Base-by-base conservation (phyloP, 2,329 filamentous ascomycete genomes). In the Ophiostoma quercus region DNA sequence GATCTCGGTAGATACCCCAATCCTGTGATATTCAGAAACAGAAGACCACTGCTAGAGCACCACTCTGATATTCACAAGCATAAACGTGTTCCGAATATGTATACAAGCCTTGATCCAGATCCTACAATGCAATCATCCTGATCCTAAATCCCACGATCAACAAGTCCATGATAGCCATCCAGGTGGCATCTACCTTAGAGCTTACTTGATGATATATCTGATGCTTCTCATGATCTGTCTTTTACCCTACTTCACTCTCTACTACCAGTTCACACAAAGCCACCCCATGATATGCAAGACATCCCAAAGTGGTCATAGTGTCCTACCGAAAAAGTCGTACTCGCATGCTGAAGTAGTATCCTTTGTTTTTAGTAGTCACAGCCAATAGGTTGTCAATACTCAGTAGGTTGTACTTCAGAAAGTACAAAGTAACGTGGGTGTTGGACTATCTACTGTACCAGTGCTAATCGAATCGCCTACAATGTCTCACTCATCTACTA, bases 231-330 rank as follows among this genome's bases (percentile, higher is more conserved):
- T 4, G 1, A 19, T n/a, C 7, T 47, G 5, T 47, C 43, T 47
- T n/a, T 47, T 12, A 57, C 16, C 9, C 22, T 25, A 47, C 16
- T 16, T 47, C 43, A n/a, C 16, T n/a, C 2, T 16, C n/a, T n/a
- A 22, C n/a, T n/a, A 57, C 51, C 51, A 57, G 51, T 57, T 25
- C 19, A 25, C n/a, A 12, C 51, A 57, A 57, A 57, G 14, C 51
- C 51, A 57, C 51, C 51, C 51, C 51, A 25, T 57, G 51, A 25
- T 57, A 57, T 57, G 51, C 51, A 57, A 25, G 51, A 57, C 22
- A 57, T 57, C 22, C 51, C 51, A 57, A n/a, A 47, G 51, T 57
- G 51, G 51, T 57, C 51, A 57, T 12, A 57, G 51, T 57, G 51
- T n/a, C 51, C 9, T 57, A 9, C 51, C 51, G 9, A 25, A 25